Percentiles rank a stretch among this genome's conserved stretches.
Conservation (phyloP, 441 rosid genomes). For the Viola pubescens region DNA sequence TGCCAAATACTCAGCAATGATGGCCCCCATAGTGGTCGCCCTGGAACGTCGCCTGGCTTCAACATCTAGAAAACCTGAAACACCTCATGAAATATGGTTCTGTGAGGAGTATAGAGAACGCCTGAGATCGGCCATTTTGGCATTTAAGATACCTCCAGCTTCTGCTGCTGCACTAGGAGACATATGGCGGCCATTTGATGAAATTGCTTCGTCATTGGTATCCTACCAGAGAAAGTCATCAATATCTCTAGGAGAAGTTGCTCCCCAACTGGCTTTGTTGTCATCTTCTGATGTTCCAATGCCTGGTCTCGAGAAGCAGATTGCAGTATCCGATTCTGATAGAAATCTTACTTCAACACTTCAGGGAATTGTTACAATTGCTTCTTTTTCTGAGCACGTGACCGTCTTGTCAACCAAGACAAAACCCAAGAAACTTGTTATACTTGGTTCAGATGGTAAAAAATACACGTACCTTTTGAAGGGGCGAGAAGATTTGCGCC, state of each 20-base stretch:
- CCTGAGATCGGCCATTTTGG: slow-evolving; percentile 62
- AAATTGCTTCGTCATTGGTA: slow-evolving; percentile 83
- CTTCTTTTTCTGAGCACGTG: slow-evolving; percentile 77
- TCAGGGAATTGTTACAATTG: slow-evolving; percentile 68
- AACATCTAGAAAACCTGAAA: slow-evolving; percentile 87
- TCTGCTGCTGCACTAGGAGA: slow-evolving; percentile 77
- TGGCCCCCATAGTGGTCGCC: slow-evolving; percentile 95
- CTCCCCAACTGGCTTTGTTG: slow-evolving; percentile 77
- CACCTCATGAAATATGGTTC: slow-evolving; percentile 96
- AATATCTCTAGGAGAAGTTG: slow-evolving; percentile 84
- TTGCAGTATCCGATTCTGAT: slow-evolving; percentile 47
- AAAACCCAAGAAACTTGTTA: slow-evolving; percentile 86
- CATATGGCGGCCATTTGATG: slow-evolving; percentile 89
- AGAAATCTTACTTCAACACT: slow-evolving; percentile 40
- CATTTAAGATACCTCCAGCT: slow-evolving; percentile 81
- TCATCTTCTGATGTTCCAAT: slow-evolving; percentile 94
- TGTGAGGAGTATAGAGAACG: slow-evolving; percentile 64
- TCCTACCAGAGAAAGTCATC: slow-evolving; percentile 84
- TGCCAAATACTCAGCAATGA: slow-evolving; percentile 96
- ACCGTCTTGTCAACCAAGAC: slow-evolving; percentile 87
- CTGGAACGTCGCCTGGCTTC: slow-evolving; percentile 96
- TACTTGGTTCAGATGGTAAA: slow-evolving; percentile 92
- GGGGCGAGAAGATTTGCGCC: slow-evolving; percentile 98
- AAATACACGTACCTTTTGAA: slow-evolving; percentile 82
- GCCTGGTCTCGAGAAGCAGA: slow-evolving; percentile 97